phyloP scores from a whole-genome alignment of 805 yeast species.

The Cyberlindnera mississippiensis region DNA sequence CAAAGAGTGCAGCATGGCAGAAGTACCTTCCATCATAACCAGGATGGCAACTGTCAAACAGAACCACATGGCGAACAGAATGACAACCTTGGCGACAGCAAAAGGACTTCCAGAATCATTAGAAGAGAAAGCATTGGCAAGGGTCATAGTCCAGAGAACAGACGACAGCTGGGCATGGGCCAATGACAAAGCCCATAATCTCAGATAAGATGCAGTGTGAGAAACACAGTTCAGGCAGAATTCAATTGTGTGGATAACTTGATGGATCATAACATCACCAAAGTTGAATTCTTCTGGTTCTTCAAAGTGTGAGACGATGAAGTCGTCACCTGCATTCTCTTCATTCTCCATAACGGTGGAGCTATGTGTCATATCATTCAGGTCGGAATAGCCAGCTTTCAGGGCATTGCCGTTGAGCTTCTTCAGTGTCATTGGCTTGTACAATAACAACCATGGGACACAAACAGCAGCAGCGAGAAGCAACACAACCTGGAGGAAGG shows the following conservation, averaged over 20 bases:
- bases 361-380: constrained; percentile 38
- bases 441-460: constrained; percentile 88
- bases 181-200: constrained; percentile 96
- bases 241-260: constrained; percentile 97
- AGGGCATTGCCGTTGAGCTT: constrained; percentile 40
- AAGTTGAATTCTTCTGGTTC: constrained; percentile 61
- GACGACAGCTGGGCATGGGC: constrained; percentile 97
- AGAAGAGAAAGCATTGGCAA: constrained; percentile 63
- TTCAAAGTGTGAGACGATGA: constrained; percentile 14
- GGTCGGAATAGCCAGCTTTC: constrained; percentile 48
- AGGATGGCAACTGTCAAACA: constrained; percentile 83
- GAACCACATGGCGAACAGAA: constrained; percentile 93
- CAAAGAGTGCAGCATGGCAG: constrained; percentile 96
- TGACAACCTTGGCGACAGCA: constrained; percentile 73
- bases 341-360: constrained; percentile 40
- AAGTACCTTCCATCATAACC: constrained; percentile 97
- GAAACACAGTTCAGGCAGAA: constrained; percentile 96
- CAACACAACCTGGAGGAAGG: constrained; percentile 65
- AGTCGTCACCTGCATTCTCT: constrained; percentile 35
- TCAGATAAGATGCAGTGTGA: constrained; percentile 95
- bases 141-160: constrained; percentile 95
- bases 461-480: constrained; percentile 75
- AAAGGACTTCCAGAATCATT: constrained; percentile 38
- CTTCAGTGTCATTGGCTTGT: constrained; percentile 60
- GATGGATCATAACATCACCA: constrained; percentile 96